Evolutionary conservation across 441 rosid species (phyloP), one percentile per base, ranked within the genome.

Genomic region (Populus tomentosa): DNA sequence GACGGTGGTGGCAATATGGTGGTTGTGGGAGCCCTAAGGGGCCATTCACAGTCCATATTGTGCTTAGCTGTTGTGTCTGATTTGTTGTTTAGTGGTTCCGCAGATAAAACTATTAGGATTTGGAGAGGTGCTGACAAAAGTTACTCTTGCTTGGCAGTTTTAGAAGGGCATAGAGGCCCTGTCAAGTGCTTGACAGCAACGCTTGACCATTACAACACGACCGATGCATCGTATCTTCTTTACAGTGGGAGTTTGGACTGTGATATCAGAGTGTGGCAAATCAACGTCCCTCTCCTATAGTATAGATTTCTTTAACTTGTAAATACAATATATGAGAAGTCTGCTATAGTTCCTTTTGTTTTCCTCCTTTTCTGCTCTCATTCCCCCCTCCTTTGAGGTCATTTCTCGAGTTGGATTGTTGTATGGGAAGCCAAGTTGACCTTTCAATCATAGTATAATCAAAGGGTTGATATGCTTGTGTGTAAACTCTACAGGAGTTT

Each of bases 171-270:
- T 79, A 71, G 53, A 42, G 75, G 79, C 56, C 89, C 94, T 26
- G 86, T 93, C 33, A 93, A 93, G 89, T 93, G 91, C 77, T 76
- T 93, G 88, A 76, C 87, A 0, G 86, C 85, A 3, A 78, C 77
- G 5, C 72, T 75, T 64, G 82, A 79, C 53, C 2, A 14, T 72
- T 64, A 53, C 20, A 67, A 64, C 36, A 53, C 50, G 16, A 1
- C 89, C 0, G 77, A 69, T 53, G 65, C 77, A 30, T 79, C 85
- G 67, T 89, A 78, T 76, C 63, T 83, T 78, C 84, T 92, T 79
- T 92, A 86, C 64, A 90, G 94, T 70, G 97, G 93, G 10, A 86
- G 93, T 79, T 84, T 92, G 88, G 95, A 92, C 77, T 79, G 85
- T 74, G 84, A 87, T 72, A 80, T 89, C 69, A 92, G 85, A 81